Evolutionary conservation across 2,329 filamentous ascomycete genomes (phyloP), one percentile per base, ranked within the genome.

Genomic region (Talaromyces sp.): DNA sequence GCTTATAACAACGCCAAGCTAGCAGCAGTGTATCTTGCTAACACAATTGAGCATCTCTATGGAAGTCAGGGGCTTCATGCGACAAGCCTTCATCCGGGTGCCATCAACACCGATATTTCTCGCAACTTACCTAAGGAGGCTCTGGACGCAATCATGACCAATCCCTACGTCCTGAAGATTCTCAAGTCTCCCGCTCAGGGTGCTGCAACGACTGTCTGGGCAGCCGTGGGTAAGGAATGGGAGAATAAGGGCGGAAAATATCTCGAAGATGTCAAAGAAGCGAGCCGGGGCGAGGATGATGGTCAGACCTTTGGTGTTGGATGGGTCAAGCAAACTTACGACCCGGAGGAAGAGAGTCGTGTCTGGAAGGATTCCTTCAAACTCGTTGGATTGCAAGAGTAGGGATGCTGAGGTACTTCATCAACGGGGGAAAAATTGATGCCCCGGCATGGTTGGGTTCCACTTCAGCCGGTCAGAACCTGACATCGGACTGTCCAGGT

Each of bases 1-100:
- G 70, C 77, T 0, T 84, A 84, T 52, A 74, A 68, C 0, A 75
- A 81, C 55, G 68, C 71, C 35, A 85, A 84, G 59, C 73, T 74
- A 0, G 80, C 81, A 5, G 80, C 79, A 52, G 71, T 82, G 16
- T 79, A 74, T 56, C 76, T 79, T 47, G 76, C 80, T 3, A 81
- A 78, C 54, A 73, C 81, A 51, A 71, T 83, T 22, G 80, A 83
- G 29, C 72, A 80, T 1, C 72, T 71, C 0, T 83, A 80, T 56
- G 77, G 75, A 2, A 22, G 63, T 0, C 60, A 67, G 4, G 75
- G 77, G 1, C 55, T 84, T 0, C 79, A 80, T 48, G 78, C 71
- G 0, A 63, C 69, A 13, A 72, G 70, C 17, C 50, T 81, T 4
- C 76, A 81, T 49, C 82, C 81, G 0, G 80, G 82, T 10, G 37